Evolutionary conservation across 2,329 filamentous ascomycete genomes (phyloP).

Genomic region (Aspergillus candidus): DNA sequence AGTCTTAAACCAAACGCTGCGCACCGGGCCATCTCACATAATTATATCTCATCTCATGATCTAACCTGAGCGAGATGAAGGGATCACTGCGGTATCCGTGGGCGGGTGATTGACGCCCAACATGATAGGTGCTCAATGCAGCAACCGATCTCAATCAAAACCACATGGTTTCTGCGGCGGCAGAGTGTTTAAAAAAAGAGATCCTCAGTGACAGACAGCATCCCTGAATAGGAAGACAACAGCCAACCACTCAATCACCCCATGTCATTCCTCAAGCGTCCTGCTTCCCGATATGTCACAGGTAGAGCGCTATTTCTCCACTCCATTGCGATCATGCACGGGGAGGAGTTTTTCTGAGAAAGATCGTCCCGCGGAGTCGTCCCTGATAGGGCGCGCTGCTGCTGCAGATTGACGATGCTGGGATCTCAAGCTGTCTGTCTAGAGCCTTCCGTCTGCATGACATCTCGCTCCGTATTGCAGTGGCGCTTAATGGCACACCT

Average conservation of each 20-base stretch:
- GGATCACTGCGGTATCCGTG: too few species aligned
- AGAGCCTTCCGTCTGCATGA: conserved; percentile 3
- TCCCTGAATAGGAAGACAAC: not conserved
- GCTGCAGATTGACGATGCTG: not conserved
- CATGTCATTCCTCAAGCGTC: not conserved
- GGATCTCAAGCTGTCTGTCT: not conserved
- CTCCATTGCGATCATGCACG: not conserved
- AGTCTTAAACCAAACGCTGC: too few species aligned
- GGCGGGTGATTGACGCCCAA: too few species aligned
- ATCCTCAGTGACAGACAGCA: too few species aligned
- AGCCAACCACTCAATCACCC: conserved; percentile 18
- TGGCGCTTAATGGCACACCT: conserved; percentile 12
- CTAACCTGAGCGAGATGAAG: too few species aligned
- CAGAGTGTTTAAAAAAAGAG: not conserved
- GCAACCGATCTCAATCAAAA: too few species aligned
- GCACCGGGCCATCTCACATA: too few species aligned
- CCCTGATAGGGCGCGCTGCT: conserved; percentile 7
- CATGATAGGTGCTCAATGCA: too few species aligned
- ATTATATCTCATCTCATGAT: too few species aligned
- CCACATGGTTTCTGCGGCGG: too few species aligned
- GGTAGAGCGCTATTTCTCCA: conserved; percentile 2
- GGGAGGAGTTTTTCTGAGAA: conserved; percentile 3
- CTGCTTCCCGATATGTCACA: conserved; percentile 6
- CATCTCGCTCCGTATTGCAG: conserved; percentile 14
- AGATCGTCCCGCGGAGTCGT: not conserved